Conservation (phyloP, 2,329 filamentous ascomycete genomes). For the Colletotrichum sidae region DNA sequence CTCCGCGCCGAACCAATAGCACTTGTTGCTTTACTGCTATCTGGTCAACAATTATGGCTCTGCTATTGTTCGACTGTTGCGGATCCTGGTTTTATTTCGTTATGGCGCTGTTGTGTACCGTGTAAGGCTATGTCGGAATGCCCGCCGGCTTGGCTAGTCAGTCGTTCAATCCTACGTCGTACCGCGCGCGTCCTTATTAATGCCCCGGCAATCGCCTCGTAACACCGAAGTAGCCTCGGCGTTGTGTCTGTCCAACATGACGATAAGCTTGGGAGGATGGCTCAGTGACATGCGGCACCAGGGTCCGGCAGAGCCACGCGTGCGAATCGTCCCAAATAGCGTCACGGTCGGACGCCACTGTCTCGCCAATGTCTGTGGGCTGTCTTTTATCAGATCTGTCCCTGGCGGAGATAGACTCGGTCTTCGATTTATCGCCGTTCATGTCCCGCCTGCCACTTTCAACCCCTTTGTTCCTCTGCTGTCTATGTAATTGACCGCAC, state of each 20-base stretch:
- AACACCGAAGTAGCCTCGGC: conserved; percentile 32
- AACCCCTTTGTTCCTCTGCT: no score
- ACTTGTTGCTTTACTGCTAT: conserved; percentile 21
- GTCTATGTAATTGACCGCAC: no score
- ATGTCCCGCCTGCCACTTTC: no score
- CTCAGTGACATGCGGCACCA: background rate
- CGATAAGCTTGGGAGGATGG: background rate
- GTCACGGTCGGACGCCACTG: conserved; percentile 1
- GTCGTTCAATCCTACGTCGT: background rate
- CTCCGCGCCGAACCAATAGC: conserved; percentile 20
- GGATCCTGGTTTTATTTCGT: no score
- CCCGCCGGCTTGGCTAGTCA: conserved; percentile 5
- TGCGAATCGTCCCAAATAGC: conserved; percentile 21
- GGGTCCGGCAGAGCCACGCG: conserved; percentile 15
- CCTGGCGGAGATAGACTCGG: conserved; percentile 14
- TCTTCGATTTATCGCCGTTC: no score
- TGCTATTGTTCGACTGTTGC: no score
- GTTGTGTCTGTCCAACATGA: background rate
- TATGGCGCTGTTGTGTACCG: no score
- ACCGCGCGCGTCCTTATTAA: conserved; percentile 31
- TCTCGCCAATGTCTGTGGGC: background rate
- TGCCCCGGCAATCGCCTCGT: conserved; percentile 4
- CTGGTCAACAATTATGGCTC: background rate
- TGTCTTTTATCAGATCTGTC: conserved; percentile 28
- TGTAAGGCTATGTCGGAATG: no score